These are phyloP conservation scores for Trypanosoma platydactyli DNA, from an alignment of 208 protist species.

Conservation along the genomic window DNA sequence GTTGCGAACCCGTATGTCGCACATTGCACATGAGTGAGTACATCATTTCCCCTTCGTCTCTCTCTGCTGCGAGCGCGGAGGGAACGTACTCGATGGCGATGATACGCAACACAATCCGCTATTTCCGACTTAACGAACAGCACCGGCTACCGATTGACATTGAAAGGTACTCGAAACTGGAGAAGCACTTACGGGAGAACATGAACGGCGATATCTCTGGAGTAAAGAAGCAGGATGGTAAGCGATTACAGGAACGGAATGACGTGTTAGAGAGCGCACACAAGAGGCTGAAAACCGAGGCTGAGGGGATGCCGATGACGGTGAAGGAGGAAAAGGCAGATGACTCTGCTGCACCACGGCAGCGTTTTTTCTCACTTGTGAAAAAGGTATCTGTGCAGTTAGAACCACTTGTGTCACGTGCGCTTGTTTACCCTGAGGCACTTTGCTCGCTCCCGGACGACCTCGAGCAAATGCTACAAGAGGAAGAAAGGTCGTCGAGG, in stretches of 20 bases:
- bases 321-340: slow-evolving; percentile 2
- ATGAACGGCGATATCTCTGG: background rate
- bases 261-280: background rate
- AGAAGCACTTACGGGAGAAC: slow-evolving; percentile 26
- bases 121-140: slow-evolving; percentile 66
- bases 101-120: slow-evolving; percentile 75
- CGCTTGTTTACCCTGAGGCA: slow-evolving; percentile 35
- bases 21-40: slow-evolving; percentile 84
- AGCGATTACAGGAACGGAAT: background rate
- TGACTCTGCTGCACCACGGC: background rate
- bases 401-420: slow-evolving; percentile 43
- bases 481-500: slow-evolving; percentile 65
- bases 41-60: slow-evolving; percentile 66
- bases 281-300: slow-evolving; percentile 1
- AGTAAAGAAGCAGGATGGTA: background rate
- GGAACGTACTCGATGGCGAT: slow-evolving; percentile 85
- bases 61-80: slow-evolving; percentile 82
- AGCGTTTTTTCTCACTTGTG: slow-evolving; percentile 16
- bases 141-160: slow-evolving; percentile 68
- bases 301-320: background rate
- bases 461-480: slow-evolving; percentile 57
- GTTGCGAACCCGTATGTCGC: slow-evolving; percentile 88
- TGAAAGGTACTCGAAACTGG: slow-evolving; percentile 39
- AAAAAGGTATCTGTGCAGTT: background rate
- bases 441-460: slow-evolving; percentile 44